phyloP scores from a whole-genome alignment of 140 eudicot genomes.

The Cichorium intybus region DNA sequence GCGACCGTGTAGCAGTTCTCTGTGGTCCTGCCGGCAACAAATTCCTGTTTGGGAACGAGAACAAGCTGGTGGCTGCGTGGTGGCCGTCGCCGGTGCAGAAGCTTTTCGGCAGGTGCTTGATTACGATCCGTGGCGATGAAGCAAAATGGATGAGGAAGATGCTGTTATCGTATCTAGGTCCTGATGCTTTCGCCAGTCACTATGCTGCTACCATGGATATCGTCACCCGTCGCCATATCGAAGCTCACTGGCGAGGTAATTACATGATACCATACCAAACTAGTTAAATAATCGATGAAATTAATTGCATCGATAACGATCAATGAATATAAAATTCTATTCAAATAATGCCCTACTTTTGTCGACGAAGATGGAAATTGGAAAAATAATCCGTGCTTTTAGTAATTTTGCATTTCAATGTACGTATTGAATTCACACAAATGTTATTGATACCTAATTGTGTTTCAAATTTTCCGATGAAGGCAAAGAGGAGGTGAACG shows the following conservation, averaged over 20 bases:
- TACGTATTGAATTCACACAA: background rate
- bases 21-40: constrained; percentile 71
- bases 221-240: constrained; percentile 50
- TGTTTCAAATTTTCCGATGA: background rate
- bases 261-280: background rate
- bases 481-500: constrained; percentile 57
- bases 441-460: background rate
- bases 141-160: constrained; percentile 47
- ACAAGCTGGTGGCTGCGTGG: constrained; percentile 39
- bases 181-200: constrained; percentile 30
- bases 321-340: background rate
- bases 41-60: constrained; percentile 65
- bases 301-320: background rate
- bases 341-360: background rate
- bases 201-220: constrained; percentile 56
- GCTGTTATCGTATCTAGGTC: constrained; percentile 36
- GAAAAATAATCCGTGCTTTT: too few relatives aligned
- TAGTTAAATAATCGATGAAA: background rate
- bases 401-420: background rate
- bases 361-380: too few relatives aligned
- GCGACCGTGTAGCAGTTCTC: constrained; percentile 51
- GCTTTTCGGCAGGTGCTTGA: constrained; percentile 33
- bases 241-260: constrained; percentile 60
- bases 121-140: constrained; percentile 37
- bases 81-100: constrained; percentile 34